These are phyloP conservation scores for Aureobasidium pullulans DNA, from an alignment of 2,329 filamentous ascomycete species.

Conservation along the genomic window DNA sequence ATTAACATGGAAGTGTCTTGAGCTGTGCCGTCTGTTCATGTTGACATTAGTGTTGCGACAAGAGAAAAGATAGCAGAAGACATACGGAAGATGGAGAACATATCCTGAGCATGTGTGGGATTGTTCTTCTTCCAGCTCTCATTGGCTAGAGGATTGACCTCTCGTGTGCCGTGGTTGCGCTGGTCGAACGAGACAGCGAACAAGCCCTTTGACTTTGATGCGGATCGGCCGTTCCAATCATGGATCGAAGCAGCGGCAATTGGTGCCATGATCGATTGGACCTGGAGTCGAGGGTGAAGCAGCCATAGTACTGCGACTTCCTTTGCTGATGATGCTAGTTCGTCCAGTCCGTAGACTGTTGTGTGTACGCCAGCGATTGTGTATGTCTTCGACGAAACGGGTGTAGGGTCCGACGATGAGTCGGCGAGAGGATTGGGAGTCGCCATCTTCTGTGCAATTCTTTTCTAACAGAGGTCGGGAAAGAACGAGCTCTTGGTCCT, in stretches of 20 bases:
- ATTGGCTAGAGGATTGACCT: slow-evolving; percentile 62
- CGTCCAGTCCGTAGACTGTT: slow-evolving; percentile 72
- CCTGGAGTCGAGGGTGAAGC: slow-evolving; percentile 69
- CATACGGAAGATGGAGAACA: slow-evolving; percentile 71
- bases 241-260: slow-evolving; percentile 62
- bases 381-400: slow-evolving; percentile 57
- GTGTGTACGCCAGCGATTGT: slow-evolving; percentile 72
- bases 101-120: slow-evolving; percentile 75
- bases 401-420: background rate
- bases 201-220: slow-evolving; percentile 46
- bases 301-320: slow-evolving; percentile 80
- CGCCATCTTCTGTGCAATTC: background rate
- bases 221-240: slow-evolving; percentile 54
- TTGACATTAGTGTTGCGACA: background rate
- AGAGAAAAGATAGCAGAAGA: background rate
- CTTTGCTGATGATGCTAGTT: slow-evolving; percentile 51
- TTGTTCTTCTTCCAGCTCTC: slow-evolving; percentile 75
- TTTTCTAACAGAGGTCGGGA: too few species aligned
- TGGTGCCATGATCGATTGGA: slow-evolving; percentile 65
- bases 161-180: slow-evolving; percentile 77
- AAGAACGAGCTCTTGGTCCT: background rate
- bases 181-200: slow-evolving; percentile 86
- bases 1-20: slow-evolving; percentile 69
- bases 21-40: slow-evolving; percentile 52
- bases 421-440: slow-evolving; percentile 6